These are phyloP conservation scores for Aspergillus fischeri DNA, from an alignment of 2,329 filamentous ascomycete genomes.

Conservation along the genomic window DNA sequence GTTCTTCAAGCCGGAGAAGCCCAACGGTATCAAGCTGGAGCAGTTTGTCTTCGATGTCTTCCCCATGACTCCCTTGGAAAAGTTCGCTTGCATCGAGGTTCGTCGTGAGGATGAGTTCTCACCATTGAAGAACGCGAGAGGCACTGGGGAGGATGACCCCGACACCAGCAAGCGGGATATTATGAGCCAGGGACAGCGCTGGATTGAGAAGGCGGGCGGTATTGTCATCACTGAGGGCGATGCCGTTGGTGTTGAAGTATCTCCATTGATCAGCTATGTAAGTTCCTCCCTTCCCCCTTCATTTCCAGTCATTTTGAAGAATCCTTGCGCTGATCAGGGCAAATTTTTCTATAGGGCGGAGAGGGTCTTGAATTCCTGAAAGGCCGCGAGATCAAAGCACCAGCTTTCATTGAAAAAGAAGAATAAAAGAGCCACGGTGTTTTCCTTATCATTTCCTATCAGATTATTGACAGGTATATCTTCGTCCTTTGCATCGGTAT, in stretches of 20 bases:
- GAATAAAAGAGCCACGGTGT: conserved; percentile 23
- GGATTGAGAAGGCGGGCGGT: conserved; percentile 75
- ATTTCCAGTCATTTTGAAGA: not conserved
- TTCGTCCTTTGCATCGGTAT: not conserved
- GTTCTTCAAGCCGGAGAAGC: conserved; percentile 83
- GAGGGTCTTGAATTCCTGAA: conserved; percentile 61
- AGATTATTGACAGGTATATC: not conserved
- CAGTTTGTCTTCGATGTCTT: conserved; percentile 99
- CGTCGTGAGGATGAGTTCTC: conserved; percentile 97
- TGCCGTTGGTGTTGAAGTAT: conserved; percentile 75
- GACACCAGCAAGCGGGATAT: conserved; percentile 91
- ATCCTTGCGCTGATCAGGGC: not conserved
- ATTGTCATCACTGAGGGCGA: conserved; percentile 62
- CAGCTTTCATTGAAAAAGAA: conserved; percentile 61
- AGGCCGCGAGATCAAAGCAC: conserved; percentile 57
- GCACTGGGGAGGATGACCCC: conserved; percentile 86
- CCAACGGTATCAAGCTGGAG: conserved; percentile 98
- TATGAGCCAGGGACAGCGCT: conserved; percentile 81
- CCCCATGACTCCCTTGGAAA: conserved; percentile 75
- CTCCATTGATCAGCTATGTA: conserved; percentile 92
- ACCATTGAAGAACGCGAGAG: conserved; percentile 84
- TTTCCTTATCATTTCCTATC: not conserved
- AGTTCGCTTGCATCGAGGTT: conserved; percentile 95
- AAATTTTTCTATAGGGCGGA: conserved; percentile 47
- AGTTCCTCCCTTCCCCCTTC: conserved; percentile 42